Percentiles rank a stretch among this genome's conserved stretches.
Conservation (phyloP, 352 stramenopile species). For the Halophytophthora batemanensis region DNA sequence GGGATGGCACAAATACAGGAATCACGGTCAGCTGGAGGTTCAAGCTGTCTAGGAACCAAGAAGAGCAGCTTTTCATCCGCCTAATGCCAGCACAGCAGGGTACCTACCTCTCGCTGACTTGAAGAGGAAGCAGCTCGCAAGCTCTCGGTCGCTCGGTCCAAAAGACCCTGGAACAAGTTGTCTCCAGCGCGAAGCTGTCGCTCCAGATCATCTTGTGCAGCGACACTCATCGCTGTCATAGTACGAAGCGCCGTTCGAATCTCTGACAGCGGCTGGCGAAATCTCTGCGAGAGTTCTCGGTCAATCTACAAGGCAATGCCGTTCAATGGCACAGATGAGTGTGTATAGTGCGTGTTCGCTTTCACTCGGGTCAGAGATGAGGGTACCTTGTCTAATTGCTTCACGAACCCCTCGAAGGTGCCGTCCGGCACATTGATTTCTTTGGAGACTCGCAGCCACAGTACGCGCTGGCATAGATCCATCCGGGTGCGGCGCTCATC, state of each 20-base stretch:
- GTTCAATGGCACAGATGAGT: background rate
- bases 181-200: conserved; percentile 15
- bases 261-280: conserved; percentile 25
- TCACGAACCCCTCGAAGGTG: conserved; percentile 12
- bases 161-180: conserved; percentile 22
- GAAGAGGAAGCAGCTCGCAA: conserved; percentile 2
- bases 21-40: too few relatives aligned
- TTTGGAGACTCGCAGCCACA: conserved; percentile 33
- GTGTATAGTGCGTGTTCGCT: background rate
- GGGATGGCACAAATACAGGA: background rate
- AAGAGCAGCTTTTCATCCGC: background rate
- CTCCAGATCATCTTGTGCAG: conserved; percentile 24
- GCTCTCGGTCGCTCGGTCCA: conserved; percentile 18
- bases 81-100: background rate
- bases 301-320: conserved; percentile 18
- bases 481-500: conserved; percentile 21
- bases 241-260: conserved; percentile 23
- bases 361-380: background rate
- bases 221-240: conserved; percentile 16
- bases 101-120: conserved; percentile 17
- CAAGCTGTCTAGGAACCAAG: too few relatives aligned
- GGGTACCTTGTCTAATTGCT: conserved; percentile 22
- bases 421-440: conserved; percentile 25
- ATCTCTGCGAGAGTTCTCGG: conserved; percentile 11
- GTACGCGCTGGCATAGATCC: conserved; percentile 20